Conservation (phyloP, 208 protist genomes). For the Trypanosoma scelopori region DNA sequence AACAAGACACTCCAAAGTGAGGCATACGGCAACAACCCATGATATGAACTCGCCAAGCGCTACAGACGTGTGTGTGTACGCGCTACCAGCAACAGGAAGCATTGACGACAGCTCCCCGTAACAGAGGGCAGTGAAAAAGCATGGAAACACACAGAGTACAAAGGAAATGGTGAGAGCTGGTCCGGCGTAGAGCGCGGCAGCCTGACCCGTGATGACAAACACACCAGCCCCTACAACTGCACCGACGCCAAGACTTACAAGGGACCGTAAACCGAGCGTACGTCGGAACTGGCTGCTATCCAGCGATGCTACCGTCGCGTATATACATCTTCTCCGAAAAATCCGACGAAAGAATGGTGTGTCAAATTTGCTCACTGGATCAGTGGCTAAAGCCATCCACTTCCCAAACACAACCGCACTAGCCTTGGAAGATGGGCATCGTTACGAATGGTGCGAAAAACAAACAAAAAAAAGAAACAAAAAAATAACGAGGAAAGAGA, state of each 20-base stretch:
- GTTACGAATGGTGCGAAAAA: slow-evolving; percentile 1
- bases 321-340: slow-evolving; percentile 26
- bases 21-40: slow-evolving; percentile 40
- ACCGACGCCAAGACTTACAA: slow-evolving; percentile 38
- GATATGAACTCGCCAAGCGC: slow-evolving; percentile 38
- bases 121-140: slow-evolving; percentile 38
- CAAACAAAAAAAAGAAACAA: slow-evolving; percentile 13
- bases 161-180: slow-evolving; percentile 38
- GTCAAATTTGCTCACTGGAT: slow-evolving; percentile 16
- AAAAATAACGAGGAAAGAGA: too few relatives aligned
- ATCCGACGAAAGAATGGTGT: slow-evolving; percentile 19
- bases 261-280: slow-evolving; percentile 24
- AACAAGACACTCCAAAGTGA: slow-evolving; percentile 48
- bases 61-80: slow-evolving; percentile 40
- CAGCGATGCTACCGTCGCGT: slow-evolving; percentile 17
- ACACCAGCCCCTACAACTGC: slow-evolving; percentile 40
- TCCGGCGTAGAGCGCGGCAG: slow-evolving; percentile 36
- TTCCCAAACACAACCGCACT: neutral
- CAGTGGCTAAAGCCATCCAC: slow-evolving; percentile 27
- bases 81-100: slow-evolving; percentile 38
- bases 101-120: slow-evolving; percentile 46
- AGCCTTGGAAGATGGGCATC: slow-evolving; percentile 1
- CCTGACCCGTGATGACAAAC: slow-evolving; percentile 54
- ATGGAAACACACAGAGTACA: slow-evolving; percentile 34
- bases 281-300: slow-evolving; percentile 30